Conservation (phyloP, 306 rosid genomes). For the Castanea crenata region DNA sequence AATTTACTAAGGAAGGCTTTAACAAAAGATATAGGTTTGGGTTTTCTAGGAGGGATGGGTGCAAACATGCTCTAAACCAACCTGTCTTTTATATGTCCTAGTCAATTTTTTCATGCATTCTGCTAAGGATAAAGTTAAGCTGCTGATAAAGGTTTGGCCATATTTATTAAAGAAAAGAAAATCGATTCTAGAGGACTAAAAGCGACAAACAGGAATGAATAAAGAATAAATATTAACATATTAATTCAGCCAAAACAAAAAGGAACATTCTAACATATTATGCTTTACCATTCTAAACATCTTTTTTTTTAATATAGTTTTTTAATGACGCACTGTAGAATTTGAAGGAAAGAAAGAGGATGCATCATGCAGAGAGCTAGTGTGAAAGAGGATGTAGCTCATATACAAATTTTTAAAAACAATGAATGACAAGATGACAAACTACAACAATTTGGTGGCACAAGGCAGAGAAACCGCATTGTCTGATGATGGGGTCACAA, state of each 20-base stretch:
- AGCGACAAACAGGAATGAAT: neutral
- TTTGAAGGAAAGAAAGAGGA: neutral
- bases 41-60: neutral
- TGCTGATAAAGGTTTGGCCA: neutral
- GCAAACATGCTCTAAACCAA: neutral
- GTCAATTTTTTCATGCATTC: neutral
- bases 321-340: neutral
- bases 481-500: neutral
- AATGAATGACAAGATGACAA: neutral
- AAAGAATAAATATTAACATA: neutral
- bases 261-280: neutral
- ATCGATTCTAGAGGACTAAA: neutral
- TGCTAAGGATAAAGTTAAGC: neutral
- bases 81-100: neutral
- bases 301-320: too few species aligned
- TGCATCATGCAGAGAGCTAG: neutral
- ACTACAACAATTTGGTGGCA: neutral
- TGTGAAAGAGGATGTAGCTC: neutral
- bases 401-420: neutral
- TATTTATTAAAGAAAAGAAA: neutral
- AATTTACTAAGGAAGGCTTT: neutral
- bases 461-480: neutral
- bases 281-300: neutral
- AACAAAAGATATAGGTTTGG: neutral
- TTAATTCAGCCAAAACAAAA: too few species aligned